Conservation (phyloP, 2,329 filamentous ascomycete species). For the Phoma sp. region DNA sequence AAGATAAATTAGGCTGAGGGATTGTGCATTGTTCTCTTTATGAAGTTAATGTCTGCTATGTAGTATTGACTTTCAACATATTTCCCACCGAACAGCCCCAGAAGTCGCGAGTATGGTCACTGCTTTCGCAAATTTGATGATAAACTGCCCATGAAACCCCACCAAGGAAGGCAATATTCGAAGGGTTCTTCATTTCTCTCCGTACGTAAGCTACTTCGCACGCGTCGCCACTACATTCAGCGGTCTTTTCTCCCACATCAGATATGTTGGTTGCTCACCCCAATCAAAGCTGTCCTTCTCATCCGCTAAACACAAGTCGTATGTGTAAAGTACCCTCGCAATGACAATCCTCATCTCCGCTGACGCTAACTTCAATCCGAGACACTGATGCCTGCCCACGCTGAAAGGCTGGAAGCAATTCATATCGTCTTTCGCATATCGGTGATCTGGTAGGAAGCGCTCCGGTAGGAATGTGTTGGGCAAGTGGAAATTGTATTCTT, state of each 20-base stretch:
- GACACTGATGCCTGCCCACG: conserved; percentile 36
- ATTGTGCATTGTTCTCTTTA: too few relatives aligned
- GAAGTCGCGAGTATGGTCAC: too few relatives aligned
- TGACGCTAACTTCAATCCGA: conserved; percentile 40
- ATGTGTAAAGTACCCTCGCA: conserved; percentile 50
- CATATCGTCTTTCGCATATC: conserved; percentile 35
- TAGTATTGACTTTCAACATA: too few relatives aligned
- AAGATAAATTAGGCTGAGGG: too few relatives aligned
- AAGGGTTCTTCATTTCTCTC: not conserved
- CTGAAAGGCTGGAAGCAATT: conserved; percentile 36
- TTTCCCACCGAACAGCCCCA: too few relatives aligned
- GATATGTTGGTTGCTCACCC: conserved; percentile 32
- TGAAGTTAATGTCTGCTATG: too few relatives aligned
- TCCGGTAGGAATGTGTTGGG: conserved; percentile 46
- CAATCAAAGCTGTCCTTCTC: conserved; percentile 26
- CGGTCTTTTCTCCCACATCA: conserved; percentile 32
- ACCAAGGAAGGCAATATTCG: too few relatives aligned
- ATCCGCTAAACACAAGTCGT: conserved; percentile 39
- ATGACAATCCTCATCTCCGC: conserved; percentile 48
- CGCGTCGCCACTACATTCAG: conserved; percentile 8
- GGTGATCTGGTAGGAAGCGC: conserved; percentile 34
- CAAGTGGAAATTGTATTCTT: conserved; percentile 34
- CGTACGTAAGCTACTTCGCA: not conserved
- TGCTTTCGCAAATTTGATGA: too few relatives aligned
- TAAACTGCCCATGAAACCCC: too few relatives aligned